Evolutionary conservation across 495 filamentous ascomycete genomes (phyloP).

Genomic region (Penicillium longicatenatum): DNA sequence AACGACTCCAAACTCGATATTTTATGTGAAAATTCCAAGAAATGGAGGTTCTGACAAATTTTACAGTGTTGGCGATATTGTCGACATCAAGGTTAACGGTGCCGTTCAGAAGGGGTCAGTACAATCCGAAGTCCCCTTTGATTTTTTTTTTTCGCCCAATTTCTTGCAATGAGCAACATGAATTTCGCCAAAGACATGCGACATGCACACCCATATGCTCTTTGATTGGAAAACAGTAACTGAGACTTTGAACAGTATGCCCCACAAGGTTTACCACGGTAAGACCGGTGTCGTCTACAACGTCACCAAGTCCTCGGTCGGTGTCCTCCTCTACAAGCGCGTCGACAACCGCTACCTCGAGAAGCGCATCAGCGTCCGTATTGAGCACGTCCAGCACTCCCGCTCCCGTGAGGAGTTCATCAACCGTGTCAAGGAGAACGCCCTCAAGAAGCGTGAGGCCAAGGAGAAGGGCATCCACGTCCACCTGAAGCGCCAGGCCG

Average conservation of each 20-base stretch:
- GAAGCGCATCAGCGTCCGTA: constrained; percentile 98
- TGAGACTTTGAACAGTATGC: constrained; percentile 69
- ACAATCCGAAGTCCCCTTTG: constrained; percentile 20
- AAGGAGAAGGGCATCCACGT: constrained; percentile 84
- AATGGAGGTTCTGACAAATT: constrained; percentile 31
- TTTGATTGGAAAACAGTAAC: constrained; percentile 13
- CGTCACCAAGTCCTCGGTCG: constrained; percentile 92
- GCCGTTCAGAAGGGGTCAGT: constrained; percentile 97
- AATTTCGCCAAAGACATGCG: neutral
- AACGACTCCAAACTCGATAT: constrained; percentile 19
- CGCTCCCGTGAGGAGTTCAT: constrained; percentile 95
- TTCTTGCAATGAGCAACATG: constrained; percentile 7
- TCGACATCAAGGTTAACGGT: constrained; percentile 95
- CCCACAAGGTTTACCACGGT: constrained; percentile 98
- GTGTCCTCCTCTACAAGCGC: constrained; percentile 98
- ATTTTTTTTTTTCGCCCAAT: constrained; percentile 1
- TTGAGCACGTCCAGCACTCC: constrained; percentile 95
- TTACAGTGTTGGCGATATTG: constrained; percentile 90
- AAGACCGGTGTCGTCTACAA: constrained; percentile 99
- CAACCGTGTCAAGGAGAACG: constrained; percentile 93
- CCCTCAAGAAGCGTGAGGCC: constrained; percentile 84
- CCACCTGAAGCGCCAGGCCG: constrained; percentile 88
- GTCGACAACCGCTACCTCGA: constrained; percentile 98
- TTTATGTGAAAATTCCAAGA: constrained; percentile 19
- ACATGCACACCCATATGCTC: constrained; percentile 1